These are phyloP conservation scores for Clavulina sp. DNA, from an alignment of 768 basidiomycete species.

Conservation along the genomic window DNA sequence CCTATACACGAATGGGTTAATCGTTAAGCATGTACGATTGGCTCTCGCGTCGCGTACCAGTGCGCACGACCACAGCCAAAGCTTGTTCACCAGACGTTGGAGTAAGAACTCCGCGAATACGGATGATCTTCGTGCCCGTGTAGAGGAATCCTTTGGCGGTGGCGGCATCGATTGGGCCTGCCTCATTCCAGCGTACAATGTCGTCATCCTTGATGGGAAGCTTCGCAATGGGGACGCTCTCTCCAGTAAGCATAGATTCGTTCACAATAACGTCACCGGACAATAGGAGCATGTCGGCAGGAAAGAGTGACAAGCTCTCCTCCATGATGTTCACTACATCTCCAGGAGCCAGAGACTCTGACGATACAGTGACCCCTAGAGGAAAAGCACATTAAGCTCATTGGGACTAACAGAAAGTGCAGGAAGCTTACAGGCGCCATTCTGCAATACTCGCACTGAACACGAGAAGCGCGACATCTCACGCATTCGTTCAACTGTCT, in stretches of 20 bases:
- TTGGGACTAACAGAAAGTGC: not conserved
- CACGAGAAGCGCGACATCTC: conserved; percentile 91
- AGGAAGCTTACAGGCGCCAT: conserved; percentile 46
- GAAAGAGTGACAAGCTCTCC: conserved; percentile 52
- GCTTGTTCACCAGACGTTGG: conserved; percentile 39
- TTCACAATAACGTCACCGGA: conserved; percentile 96
- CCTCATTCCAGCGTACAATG: conserved; percentile 49
- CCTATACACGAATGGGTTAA: conserved; percentile 21
- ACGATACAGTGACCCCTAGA: conserved; percentile 55
- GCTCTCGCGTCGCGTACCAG: conserved; percentile 32
- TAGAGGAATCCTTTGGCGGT: conserved; percentile 73
- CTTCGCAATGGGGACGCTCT: conserved; percentile 94
- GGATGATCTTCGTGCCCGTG: conserved; percentile 77
- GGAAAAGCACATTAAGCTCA: not conserved
- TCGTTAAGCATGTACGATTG: not conserved
- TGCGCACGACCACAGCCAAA: conserved; percentile 68
- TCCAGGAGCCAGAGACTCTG: conserved; percentile 70
- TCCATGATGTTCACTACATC: conserved; percentile 83
- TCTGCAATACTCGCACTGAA: conserved; percentile 46
- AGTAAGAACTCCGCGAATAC: conserved; percentile 46
- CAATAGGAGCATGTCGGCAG: conserved; percentile 81
- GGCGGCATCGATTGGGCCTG: conserved; percentile 39
- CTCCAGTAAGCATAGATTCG: conserved; percentile 98
- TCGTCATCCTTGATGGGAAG: conserved; percentile 65
- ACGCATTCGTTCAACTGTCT: conserved; percentile 87